A percentile compares a stretch with the other conserved stretches of the same genome.
Evolutionary conservation across 345 rosid species (phyloP).

Genomic region (Euphorbia tirucalli): DNA sequence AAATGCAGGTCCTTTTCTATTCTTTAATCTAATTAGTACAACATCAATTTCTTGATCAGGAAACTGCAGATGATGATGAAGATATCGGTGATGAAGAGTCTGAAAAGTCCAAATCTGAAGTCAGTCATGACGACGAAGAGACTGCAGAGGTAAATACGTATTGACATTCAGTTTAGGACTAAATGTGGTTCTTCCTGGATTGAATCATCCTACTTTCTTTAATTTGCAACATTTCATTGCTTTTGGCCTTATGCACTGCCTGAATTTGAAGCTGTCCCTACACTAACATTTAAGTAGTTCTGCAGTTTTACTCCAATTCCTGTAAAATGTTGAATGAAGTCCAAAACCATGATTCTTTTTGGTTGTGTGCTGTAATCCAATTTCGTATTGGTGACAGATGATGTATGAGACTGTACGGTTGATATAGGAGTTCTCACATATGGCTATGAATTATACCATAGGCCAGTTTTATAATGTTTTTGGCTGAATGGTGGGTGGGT

Average conservation of each 20-base stretch:
- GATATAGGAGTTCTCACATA: no score
- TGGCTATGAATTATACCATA: no score
- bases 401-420: no score
- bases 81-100: slow-evolving; percentile 19
- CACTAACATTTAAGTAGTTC: background rate
- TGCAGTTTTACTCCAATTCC: background rate
- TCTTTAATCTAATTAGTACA: background rate
- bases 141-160: slow-evolving; percentile 23
- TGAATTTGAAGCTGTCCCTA: background rate
- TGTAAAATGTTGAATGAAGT: no score
- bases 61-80: slow-evolving; percentile 19
- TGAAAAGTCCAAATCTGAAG: slow-evolving; percentile 30
- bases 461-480: no score
- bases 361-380: no score
- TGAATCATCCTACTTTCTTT: background rate
- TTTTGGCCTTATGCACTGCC: background rate
- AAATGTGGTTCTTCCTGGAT: background rate
- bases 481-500: no score
- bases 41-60: slow-evolving; percentile 9
- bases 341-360: no score
- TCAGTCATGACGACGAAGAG: slow-evolving; percentile 24
- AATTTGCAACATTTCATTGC: background rate
- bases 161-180: background rate
- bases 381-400: no score
- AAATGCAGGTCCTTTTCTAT: background rate